These are phyloP conservation scores for Aspergillus piperis DNA, from an alignment of 2,329 filamentous ascomycete genomes.

Conservation along the genomic window DNA sequence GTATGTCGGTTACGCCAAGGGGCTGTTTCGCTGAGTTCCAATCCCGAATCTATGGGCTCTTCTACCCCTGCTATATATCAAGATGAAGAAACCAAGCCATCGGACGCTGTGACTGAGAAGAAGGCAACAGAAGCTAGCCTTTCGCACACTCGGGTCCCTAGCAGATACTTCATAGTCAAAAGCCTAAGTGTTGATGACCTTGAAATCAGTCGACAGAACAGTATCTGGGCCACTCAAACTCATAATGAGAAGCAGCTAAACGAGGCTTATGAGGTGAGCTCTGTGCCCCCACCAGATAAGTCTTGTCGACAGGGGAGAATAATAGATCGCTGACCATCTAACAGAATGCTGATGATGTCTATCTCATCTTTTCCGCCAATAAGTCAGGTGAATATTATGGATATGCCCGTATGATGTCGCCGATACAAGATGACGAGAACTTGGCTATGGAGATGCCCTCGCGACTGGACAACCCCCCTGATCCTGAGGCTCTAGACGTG, in stretches of 20 bases:
- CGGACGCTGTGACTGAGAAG: constrained; percentile 11
- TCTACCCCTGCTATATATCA: constrained; percentile 55
- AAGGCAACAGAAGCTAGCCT: constrained; percentile 5
- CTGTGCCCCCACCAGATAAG: not conserved
- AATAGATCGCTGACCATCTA: not conserved
- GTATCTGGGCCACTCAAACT: constrained; percentile 90
- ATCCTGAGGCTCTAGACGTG: constrained; percentile 71
- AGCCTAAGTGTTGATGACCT: constrained; percentile 89
- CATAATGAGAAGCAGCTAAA: constrained; percentile 89
- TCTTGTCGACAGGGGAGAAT: not conserved
- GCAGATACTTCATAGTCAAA: constrained; percentile 90
- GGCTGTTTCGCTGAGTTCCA: constrained; percentile 43
- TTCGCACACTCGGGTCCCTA: constrained; percentile 52
- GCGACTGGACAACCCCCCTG: constrained; percentile 59
- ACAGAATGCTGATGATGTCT: constrained; percentile 79
- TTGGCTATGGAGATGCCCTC: constrained; percentile 70
- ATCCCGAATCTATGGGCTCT: constrained; percentile 29
- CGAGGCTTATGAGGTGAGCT: constrained; percentile 72
- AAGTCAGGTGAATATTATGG: constrained; percentile 97
- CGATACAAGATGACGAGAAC: constrained; percentile 74
- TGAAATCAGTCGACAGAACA: constrained; percentile 81
- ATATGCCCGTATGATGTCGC: constrained; percentile 85
- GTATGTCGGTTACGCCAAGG: constrained; percentile 77
- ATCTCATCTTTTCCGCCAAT: constrained; percentile 92
- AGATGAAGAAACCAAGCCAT: constrained; percentile 22